Percentiles rank a stretch among this genome's conserved stretches.
These are phyloP conservation scores for Sporisorium reilianum DNA, from an alignment of 1,284 basidiomycete species.

Conservation along the genomic window DNA sequence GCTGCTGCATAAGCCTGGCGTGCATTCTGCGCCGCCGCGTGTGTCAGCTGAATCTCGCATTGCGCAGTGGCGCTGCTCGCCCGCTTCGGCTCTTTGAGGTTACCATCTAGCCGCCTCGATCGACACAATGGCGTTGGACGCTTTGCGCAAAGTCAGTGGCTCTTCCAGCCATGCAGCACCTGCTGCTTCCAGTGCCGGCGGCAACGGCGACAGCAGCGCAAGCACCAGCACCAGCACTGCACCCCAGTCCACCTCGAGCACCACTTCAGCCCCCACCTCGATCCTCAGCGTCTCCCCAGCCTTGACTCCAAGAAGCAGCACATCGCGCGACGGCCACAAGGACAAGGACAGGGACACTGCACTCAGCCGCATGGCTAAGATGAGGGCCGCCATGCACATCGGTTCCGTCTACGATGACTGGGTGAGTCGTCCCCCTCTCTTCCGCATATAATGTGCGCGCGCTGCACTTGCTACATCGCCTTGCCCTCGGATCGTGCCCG, in stretches of 20 bases:
- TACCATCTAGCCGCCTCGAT: background rate
- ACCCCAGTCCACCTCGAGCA: conserved; percentile 16
- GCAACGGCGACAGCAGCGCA: background rate
- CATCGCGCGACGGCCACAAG: conserved; percentile 22
- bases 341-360: conserved; percentile 42
- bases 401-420: conserved; percentile 87
- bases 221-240: conserved; percentile 16
- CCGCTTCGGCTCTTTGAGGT: background rate
- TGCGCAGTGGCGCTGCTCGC: conserved; percentile 6
- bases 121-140: conserved; percentile 16
- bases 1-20: background rate
- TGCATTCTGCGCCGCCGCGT: background rate
- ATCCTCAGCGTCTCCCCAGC: conserved; percentile 22
- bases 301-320: conserved; percentile 29
- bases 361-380: conserved; percentile 31
- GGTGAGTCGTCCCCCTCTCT: conserved; percentile 64
- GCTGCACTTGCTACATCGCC: background rate
- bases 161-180: conserved; percentile 21
- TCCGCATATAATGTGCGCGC: background rate
- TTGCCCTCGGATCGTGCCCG: background rate
- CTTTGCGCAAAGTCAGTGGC: conserved; percentile 33
- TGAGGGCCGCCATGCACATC: conserved; percentile 72
- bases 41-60: background rate
- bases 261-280: conserved; percentile 30
- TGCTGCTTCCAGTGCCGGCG: background rate